These are phyloP conservation scores for Termitomyces sp. DNA, from an alignment of 768 basidiomycete genomes.

Conservation along the genomic window DNA sequence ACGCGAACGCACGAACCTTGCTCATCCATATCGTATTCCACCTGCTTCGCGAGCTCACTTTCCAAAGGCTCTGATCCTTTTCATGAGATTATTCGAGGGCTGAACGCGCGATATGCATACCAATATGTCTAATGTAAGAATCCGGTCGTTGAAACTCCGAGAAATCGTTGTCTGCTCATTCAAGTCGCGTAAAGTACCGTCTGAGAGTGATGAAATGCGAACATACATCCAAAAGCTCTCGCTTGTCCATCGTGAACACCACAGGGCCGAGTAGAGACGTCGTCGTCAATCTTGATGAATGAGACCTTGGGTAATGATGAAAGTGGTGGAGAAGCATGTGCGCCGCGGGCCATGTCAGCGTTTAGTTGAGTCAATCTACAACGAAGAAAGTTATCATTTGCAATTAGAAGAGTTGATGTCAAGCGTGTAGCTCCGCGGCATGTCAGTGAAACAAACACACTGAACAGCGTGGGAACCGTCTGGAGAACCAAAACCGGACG, in stretches of 20 bases:
- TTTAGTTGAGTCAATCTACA: neutral
- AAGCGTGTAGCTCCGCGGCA: neutral
- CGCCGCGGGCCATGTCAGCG: slow-evolving; percentile 18
- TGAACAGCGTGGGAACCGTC: slow-evolving; percentile 4
- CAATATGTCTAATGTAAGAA: slow-evolving; percentile 89
- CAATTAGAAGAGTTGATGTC: slow-evolving; percentile 1
- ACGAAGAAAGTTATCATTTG: slow-evolving; percentile 2
- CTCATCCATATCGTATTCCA: slow-evolving; percentile 99
- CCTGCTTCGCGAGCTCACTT: slow-evolving; percentile 85
- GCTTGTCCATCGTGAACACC: slow-evolving; percentile 65
- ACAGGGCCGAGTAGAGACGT: slow-evolving; percentile 53
- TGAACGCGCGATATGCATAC: slow-evolving; percentile 36
- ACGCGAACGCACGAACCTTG: slow-evolving; percentile 58
- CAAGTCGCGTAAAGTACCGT: slow-evolving; percentile 3
- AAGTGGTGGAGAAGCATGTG: slow-evolving; percentile 16
- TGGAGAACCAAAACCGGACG: no score
- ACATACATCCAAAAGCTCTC: slow-evolving; percentile 73
- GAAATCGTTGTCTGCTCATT: slow-evolving; percentile 48
- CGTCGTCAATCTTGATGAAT: slow-evolving; percentile 64
- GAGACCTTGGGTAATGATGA: slow-evolving; percentile 59
- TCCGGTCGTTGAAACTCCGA: slow-evolving; percentile 74
- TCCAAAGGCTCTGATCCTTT: slow-evolving; percentile 79
- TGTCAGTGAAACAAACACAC: neutral
- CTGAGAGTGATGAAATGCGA: neutral
- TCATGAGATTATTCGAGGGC: slow-evolving; percentile 9